phyloP scores from a whole-genome alignment of 495 filamentous ascomycete genomes.

The Tuber brumale region DNA sequence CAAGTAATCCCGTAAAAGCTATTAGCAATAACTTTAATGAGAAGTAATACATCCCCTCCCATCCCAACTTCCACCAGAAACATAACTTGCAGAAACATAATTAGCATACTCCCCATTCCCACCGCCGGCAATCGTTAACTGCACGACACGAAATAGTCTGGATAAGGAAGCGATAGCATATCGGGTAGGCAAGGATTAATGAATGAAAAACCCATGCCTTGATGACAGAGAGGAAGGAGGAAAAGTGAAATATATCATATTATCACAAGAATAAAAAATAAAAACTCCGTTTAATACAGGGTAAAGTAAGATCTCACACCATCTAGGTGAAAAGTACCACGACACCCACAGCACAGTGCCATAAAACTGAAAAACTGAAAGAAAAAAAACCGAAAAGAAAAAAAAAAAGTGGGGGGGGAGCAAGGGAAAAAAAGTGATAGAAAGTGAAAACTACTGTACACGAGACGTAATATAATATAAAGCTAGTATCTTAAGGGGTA shows the following conservation, averaged over 20 bases:
- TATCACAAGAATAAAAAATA: background rate
- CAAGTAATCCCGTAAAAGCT: background rate
- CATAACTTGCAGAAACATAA: background rate
- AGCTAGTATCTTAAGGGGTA: conserved; percentile 4
- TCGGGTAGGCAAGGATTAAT: background rate
- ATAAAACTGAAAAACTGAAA: conserved; percentile 14
- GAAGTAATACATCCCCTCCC: background rate
- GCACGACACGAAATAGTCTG: background rate
- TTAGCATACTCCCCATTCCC: background rate
- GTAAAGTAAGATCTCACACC: conserved; percentile 10
- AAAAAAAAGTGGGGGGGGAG: conserved; percentile 8
- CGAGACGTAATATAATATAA: background rate
- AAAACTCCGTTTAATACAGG: conserved; percentile 19
- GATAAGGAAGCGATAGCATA: background rate
- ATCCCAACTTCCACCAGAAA: background rate
- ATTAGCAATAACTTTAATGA: background rate
- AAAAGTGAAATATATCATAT: background rate
- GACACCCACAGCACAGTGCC: background rate
- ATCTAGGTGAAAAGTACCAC: conserved; percentile 5
- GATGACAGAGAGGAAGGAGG: background rate
- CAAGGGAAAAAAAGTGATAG: conserved; percentile 11
- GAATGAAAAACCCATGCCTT: background rate
- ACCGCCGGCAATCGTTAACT: background rate
- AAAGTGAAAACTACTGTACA: conserved; percentile 5
- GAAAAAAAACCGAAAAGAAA: conserved; percentile 22